Evolutionary conservation across 23 red algal genomes (phyloP), one percentile per base, ranked within the genome.

Genomic region (Porphyridium purpureum): DNA sequence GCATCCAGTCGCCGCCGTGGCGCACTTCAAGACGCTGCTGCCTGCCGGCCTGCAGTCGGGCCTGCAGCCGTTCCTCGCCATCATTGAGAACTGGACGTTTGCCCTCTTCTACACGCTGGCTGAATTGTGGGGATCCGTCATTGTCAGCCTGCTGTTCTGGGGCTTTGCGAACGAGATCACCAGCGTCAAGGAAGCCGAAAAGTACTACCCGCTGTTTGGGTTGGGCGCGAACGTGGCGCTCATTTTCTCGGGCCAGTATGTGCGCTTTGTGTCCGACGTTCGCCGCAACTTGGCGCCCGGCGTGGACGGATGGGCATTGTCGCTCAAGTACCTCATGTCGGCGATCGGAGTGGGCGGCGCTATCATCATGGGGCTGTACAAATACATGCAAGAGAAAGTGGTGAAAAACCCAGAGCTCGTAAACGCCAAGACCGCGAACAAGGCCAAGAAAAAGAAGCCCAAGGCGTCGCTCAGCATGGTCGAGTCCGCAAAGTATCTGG

Each of bases 91-190:
- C 74, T 94, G 88, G 88, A 94, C 88, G 14, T 94, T 82, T 67
- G 88, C 88, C 4, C 35, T 94, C 1, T 94, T 94, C 56, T 94
- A 94, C 64, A 94, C 88, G 19, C 78, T 94, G 4, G 88, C 88
- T 17, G 88, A 94, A 27, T 48, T 94, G 35, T 94, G 88, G 88
- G 88, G 88, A 22, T 94, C 88, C 7, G 76, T 84, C n/a, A 78
- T 94, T 31, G 88, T 94, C 22, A 79, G 70, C 27, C 27, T 94
- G 30, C 70, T 94, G 28, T 94, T 94, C 74, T 94, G 88, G 88
- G 88, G 88, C 35, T 94, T 94, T 49, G 76, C 88, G 23, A 94
- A 94, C 59, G 88, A 94, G 57, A 70, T 84, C 22, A 94, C 77
- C 41, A 74, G 70, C 46, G 88, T 94, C 1, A 64, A 84, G 46